These are phyloP conservation scores for Lactuca sativa DNA, from an alignment of 129 eudicot genomes.

Conservation along the genomic window DNA sequence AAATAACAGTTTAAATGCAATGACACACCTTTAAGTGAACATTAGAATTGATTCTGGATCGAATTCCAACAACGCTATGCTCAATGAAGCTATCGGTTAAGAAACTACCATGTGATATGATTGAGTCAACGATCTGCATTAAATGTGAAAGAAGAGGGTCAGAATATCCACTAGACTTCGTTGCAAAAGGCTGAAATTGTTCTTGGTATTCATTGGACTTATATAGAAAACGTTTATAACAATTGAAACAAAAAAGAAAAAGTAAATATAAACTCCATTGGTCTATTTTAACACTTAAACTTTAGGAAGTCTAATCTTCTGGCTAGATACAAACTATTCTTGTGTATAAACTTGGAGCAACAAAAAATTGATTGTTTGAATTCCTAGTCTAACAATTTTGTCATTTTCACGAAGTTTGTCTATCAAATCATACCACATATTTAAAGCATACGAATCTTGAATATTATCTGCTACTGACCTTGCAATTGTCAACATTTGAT, in stretches of 20 bases:
- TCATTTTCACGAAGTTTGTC: background rate
- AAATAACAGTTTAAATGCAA: slow-evolving; percentile 7
- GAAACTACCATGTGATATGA: slow-evolving; percentile 89
- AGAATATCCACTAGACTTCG: background rate
- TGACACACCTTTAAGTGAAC: slow-evolving; percentile 79
- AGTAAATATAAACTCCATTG: background rate
- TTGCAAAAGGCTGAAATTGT: background rate
- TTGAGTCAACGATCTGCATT: slow-evolving; percentile 84
- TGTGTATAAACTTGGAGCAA: slow-evolving; percentile 2
- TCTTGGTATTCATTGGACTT: background rate
- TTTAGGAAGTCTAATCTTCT: slow-evolving; percentile 11
- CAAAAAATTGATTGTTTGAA: background rate
- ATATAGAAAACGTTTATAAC: too few species aligned
- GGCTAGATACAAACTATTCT: background rate
- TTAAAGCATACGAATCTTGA: slow-evolving; percentile 9
- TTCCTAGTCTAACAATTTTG: background rate
- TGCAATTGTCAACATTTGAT: slow-evolving; percentile 77
- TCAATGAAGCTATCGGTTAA: slow-evolving; percentile 69
- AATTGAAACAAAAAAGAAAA: background rate
- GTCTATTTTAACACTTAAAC: background rate
- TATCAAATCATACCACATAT: background rate
- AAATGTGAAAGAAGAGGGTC: slow-evolving; percentile 20
- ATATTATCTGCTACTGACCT: slow-evolving; percentile 44
- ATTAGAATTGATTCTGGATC: slow-evolving; percentile 79
- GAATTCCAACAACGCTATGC: slow-evolving; percentile 91